These are phyloP conservation scores for Penicillium desertorum DNA, from an alignment of 495 filamentous ascomycete genomes.

Conservation along the genomic window DNA sequence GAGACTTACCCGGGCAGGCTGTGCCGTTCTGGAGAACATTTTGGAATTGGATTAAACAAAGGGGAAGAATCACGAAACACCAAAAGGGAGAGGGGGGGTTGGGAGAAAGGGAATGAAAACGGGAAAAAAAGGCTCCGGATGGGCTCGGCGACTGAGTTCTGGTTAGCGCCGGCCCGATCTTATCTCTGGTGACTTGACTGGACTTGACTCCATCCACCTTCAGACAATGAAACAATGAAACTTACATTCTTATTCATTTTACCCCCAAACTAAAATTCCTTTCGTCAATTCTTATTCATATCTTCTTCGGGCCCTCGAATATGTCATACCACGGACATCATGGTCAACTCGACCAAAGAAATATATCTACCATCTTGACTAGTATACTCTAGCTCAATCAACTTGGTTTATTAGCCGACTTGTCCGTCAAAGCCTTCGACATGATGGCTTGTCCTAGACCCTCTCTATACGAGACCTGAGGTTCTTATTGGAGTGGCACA, in stretches of 20 bases:
- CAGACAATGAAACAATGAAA: neutral
- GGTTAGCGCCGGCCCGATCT: conserved; percentile 40
- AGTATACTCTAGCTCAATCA: neutral
- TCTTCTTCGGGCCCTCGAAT: conserved; percentile 10
- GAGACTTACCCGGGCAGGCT: conserved; percentile 30
- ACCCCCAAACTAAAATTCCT: conserved; percentile 7
- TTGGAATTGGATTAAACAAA: conserved; percentile 14
- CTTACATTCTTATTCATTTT: conserved; percentile 18
- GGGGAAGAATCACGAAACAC: conserved; percentile 5
- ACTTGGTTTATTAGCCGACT: neutral
- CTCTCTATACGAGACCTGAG: neutral
- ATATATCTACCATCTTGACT: neutral
- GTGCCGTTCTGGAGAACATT: conserved; percentile 34
- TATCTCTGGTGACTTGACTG: conserved; percentile 29
- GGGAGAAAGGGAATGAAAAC: conserved; percentile 28
- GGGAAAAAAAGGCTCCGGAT: conserved; percentile 46
- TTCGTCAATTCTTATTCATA: conserved; percentile 18
- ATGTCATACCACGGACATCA: neutral
- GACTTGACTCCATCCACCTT: neutral
- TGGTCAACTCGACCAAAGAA: neutral
- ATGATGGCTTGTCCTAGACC: neutral
- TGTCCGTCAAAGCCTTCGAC: neutral
- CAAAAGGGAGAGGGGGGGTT: conserved; percentile 11
- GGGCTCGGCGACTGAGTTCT: conserved; percentile 36
- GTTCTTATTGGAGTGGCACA: neutral